phyloP scores from a whole-genome alignment of 2,329 filamentous ascomycete genomes.

The Diaporthe amygdali region DNA sequence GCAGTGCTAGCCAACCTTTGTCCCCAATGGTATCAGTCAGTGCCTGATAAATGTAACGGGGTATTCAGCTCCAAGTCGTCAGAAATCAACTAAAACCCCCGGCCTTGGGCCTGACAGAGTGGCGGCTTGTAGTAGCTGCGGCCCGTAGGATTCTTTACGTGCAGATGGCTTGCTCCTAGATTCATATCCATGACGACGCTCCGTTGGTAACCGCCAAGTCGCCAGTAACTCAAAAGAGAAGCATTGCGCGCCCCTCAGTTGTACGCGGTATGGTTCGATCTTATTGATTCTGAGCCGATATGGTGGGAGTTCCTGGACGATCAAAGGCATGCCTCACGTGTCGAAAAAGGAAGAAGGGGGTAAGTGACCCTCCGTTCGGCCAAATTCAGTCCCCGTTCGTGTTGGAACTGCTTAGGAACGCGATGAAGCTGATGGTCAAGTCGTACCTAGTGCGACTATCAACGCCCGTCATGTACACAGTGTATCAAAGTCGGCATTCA shows the following conservation, averaged over 20 bases:
- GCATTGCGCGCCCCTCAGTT: not conserved
- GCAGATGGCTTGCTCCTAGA: not conserved
- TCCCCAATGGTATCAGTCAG: not conserved
- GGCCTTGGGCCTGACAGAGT: not conserved
- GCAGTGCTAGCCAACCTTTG: not conserved
- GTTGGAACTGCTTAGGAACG: not conserved
- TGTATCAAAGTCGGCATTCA: slow-evolving; percentile 28
- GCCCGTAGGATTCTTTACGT: not conserved
- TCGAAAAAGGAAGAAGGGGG: slow-evolving; percentile 20
- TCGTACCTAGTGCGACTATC: slow-evolving; percentile 29
- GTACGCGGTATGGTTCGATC: not conserved
- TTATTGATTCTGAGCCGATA: not conserved
- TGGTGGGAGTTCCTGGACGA: slow-evolving; percentile 23
- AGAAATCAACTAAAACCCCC: too few relatives aligned
- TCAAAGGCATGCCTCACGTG: slow-evolving; percentile 19
- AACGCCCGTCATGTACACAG: slow-evolving; percentile 30
- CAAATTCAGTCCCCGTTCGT: too few relatives aligned
- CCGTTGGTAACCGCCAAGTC: not conserved
- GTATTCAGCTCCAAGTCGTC: too few relatives aligned
- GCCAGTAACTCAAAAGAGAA: not conserved
- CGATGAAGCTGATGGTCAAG: not conserved
- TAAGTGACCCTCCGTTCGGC: too few relatives aligned
- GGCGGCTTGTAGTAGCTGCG: not conserved
- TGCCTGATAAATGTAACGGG: not conserved
- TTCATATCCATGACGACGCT: not conserved